These are phyloP conservation scores for Pyricularia sp. DNA, from an alignment of 2,329 filamentous ascomycete species.

Conservation along the genomic window DNA sequence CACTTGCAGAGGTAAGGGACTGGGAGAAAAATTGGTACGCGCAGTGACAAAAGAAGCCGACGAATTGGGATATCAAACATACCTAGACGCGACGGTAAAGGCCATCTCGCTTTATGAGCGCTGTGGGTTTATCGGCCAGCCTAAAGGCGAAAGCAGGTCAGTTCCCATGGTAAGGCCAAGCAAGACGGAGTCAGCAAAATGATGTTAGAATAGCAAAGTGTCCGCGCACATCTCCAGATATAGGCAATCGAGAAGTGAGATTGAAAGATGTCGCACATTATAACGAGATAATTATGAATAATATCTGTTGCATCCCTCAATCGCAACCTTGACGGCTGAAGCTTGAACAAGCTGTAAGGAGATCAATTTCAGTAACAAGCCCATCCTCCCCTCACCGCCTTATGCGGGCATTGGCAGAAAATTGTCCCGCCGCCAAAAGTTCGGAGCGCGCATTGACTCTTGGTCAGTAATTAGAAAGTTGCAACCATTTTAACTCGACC, in stretches of 20 bases:
- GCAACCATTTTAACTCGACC: background rate
- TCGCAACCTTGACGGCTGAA: background rate
- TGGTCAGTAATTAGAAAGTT: background rate
- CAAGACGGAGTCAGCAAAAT: background rate
- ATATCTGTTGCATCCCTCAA: background rate
- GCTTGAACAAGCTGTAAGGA: background rate
- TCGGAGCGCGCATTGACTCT: background rate
- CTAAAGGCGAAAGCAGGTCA: background rate
- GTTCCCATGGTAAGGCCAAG: background rate
- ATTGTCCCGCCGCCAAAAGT: background rate
- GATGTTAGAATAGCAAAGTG: background rate
- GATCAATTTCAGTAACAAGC: background rate
- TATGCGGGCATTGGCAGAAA: slow-evolving; percentile 1
- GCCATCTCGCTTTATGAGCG: background rate
- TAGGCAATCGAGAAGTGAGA: background rate
- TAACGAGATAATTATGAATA: background rate
- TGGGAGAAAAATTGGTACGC: background rate
- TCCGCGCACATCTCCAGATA: background rate
- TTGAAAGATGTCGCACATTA: background rate
- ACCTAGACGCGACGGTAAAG: background rate
- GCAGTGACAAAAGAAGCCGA: background rate
- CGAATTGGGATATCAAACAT: background rate
- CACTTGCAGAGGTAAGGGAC: background rate
- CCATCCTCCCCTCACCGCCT: background rate
- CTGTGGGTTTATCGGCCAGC: background rate